Evolutionary conservation across 2,329 filamentous ascomycete species (phyloP).

Genomic region (Seiridium cupressi): DNA sequence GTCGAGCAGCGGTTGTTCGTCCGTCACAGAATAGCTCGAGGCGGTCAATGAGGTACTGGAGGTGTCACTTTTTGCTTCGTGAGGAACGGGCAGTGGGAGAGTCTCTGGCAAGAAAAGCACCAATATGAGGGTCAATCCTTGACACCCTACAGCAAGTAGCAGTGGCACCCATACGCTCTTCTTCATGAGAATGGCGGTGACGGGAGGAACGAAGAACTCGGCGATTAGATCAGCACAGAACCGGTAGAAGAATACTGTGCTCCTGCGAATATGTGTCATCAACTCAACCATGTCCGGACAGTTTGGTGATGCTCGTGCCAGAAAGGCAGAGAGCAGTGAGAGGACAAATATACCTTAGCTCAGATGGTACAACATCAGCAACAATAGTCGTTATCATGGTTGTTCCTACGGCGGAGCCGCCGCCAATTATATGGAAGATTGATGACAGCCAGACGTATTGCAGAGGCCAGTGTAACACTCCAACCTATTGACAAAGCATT

Average conservation of each 20-base stretch:
- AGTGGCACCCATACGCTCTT: background rate
- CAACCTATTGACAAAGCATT: background rate
- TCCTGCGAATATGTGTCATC: background rate
- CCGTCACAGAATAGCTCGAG: too few species aligned
- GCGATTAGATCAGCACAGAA: conserved; percentile 1
- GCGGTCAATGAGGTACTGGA: too few species aligned
- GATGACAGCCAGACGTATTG: conserved; percentile 1
- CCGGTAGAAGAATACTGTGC: conserved; percentile 2
- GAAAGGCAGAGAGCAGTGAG: background rate
- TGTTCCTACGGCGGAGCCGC: background rate
- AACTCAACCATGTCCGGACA: background rate
- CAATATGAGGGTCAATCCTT: background rate
- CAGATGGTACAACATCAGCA: background rate
- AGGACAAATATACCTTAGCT: conserved; percentile 1
- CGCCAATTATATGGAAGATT: background rate
- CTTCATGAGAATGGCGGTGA: background rate
- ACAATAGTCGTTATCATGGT: conserved; percentile 1
- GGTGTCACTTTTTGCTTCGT: background rate
- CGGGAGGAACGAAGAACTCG: background rate
- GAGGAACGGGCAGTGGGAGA: background rate
- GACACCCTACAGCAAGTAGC: background rate
- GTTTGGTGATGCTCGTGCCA: background rate
- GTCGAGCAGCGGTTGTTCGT: background rate
- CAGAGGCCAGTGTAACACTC: background rate
- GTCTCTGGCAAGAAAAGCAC: background rate